A percentile compares a stretch with the other conserved stretches of the same genome.
Evolutionary conservation across 2,329 filamentous ascomycete genomes (phyloP).

Genomic region (Orbilia quercus): DNA sequence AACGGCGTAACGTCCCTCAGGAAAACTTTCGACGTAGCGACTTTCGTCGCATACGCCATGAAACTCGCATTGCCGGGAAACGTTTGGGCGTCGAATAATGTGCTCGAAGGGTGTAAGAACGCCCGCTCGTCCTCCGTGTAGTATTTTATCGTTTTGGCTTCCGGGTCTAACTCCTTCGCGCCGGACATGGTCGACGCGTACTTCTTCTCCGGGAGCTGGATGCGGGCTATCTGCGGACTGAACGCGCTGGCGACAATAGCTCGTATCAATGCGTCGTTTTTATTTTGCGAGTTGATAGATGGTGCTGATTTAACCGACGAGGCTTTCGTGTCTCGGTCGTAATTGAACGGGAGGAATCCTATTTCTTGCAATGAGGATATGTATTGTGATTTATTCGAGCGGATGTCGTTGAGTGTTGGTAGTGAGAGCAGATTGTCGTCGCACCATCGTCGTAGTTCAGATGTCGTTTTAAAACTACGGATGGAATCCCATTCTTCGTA

Average conservation of each 20-base stretch:
- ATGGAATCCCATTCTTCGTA: constrained; percentile 81
- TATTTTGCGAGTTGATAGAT: constrained; percentile 62
- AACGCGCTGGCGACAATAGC: constrained; percentile 79
- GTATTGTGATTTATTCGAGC: constrained; percentile 86
- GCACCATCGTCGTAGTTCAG: constrained; percentile 79
- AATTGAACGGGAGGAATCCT: constrained; percentile 74
- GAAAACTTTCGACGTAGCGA: constrained; percentile 89
- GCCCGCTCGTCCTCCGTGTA: constrained; percentile 88
- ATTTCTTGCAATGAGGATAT: constrained; percentile 85
- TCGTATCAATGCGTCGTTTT: constrained; percentile 69
- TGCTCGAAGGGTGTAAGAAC: constrained; percentile 91
- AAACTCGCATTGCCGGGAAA: constrained; percentile 81
- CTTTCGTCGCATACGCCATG: constrained; percentile 89
- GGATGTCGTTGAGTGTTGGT: constrained; percentile 86
- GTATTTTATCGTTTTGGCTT: constrained; percentile 91
- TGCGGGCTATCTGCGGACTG: constrained; percentile 87
- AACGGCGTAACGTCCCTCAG: constrained; percentile 92
- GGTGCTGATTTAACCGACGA: constrained; percentile 61
- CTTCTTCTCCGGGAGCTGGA: constrained; percentile 95
- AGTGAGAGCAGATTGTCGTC: constrained; percentile 84
- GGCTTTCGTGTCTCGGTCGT: constrained; percentile 63
- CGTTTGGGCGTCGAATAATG: constrained; percentile 82
- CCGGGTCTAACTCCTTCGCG: constrained; percentile 90
- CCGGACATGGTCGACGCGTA: constrained; percentile 88
- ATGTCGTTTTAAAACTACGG: constrained; percentile 27